phyloP scores from a whole-genome alignment of 768 basidiomycete genomes.

The Lentinus tigrinus region DNA sequence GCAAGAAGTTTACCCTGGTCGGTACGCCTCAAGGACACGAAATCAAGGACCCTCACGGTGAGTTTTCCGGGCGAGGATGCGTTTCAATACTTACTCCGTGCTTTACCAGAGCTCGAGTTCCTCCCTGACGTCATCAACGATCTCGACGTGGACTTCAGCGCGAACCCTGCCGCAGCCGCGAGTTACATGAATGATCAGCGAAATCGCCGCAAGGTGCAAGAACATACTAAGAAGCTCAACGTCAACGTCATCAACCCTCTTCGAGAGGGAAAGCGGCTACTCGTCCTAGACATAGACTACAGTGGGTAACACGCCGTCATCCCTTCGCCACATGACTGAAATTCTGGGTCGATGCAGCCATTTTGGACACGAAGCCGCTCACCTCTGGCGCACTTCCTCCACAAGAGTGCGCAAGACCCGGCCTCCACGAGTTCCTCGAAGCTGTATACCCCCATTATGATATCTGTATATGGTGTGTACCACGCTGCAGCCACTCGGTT shows the following conservation, averaged over 20 bases:
- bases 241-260: constrained; percentile 76
- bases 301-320: constrained; percentile 44
- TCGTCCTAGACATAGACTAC: constrained; percentile 89
- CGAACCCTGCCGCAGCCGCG: constrained; percentile 55
- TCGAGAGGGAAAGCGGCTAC: constrained; percentile 71
- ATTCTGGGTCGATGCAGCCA: constrained; percentile 45
- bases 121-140: constrained; percentile 78
- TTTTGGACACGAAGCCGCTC: constrained; percentile 81
- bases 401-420: constrained; percentile 78
- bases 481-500: neutral
- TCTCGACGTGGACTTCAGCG: constrained; percentile 77
- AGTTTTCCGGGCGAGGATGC: neutral
- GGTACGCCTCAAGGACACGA: constrained; percentile 87
- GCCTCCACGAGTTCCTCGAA: constrained; percentile 82
- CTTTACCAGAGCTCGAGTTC: constrained; percentile 51
- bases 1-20: constrained; percentile 80
- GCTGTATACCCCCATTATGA: constrained; percentile 82
- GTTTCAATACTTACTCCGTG: neutral
- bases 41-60: constrained; percentile 76
- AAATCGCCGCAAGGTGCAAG: constrained; percentile 78
- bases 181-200: constrained; percentile 72
- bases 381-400: constrained; percentile 81
- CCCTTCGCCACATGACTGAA: neutral
- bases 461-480: constrained; percentile 77
- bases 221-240: constrained; percentile 63